phyloP scores from a whole-genome alignment of 768 basidiomycete species.

The Psilocybe azurescens region DNA sequence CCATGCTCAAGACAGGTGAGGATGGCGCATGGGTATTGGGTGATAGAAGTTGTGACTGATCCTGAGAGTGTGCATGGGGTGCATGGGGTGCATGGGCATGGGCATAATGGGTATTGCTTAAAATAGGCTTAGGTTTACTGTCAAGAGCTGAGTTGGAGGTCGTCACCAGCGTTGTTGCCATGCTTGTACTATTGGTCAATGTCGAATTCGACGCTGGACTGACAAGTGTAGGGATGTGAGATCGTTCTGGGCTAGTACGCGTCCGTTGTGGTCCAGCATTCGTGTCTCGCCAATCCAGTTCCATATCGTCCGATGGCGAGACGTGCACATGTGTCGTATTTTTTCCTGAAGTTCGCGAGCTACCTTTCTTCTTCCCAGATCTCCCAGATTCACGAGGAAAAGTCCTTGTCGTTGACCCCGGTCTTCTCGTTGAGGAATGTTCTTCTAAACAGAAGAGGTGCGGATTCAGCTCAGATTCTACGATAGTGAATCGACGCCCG shows the following conservation, averaged over 20 bases:
- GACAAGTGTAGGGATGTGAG: neutral
- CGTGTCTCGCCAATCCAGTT: neutral
- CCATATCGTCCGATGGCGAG: neutral
- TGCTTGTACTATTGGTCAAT: neutral
- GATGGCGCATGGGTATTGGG: neutral
- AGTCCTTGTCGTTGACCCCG: neutral
- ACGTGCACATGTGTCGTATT: neutral
- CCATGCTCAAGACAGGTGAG: neutral
- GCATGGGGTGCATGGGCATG: neutral
- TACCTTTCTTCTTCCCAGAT: neutral
- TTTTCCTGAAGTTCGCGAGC: neutral
- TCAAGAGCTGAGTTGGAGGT: neutral
- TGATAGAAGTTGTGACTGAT: slow-evolving; percentile 1
- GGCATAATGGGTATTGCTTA: neutral
- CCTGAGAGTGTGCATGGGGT: neutral
- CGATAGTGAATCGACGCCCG: too few relatives aligned
- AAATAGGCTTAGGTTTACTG: neutral
- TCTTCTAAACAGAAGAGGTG: neutral
- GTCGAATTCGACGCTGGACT: neutral
- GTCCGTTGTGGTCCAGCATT: neutral
- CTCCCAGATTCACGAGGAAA: neutral
- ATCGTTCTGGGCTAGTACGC: neutral
- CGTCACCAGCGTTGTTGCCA: neutral
- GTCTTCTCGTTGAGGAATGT: neutral
- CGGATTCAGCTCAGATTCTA: neutral